phyloP scores from a whole-genome alignment of 1,284 basidiomycete species.

The Nidula niveotomentosa region DNA sequence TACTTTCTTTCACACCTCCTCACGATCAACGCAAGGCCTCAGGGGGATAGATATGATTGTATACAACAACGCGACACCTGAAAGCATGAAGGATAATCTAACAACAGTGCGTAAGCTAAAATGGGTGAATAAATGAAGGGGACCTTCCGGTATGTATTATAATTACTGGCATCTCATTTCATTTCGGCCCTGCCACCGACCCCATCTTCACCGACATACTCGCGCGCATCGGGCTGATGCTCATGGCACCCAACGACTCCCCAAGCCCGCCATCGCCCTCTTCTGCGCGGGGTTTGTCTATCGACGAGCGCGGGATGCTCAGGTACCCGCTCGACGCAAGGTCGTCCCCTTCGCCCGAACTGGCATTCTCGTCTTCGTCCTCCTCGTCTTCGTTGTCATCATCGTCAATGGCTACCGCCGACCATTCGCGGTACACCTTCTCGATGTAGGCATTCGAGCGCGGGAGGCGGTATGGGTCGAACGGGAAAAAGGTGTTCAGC shows the following conservation, averaged over 20 bases:
- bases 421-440: slow-evolving; percentile 76
- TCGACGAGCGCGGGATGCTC: slow-evolving; percentile 27
- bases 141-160: too few species aligned
- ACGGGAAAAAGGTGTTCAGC: slow-evolving; percentile 96
- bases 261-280: slow-evolving; percentile 49
- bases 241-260: slow-evolving; percentile 74
- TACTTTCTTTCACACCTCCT: too few species aligned
- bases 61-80: too few species aligned
- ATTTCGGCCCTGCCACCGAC: too few species aligned
- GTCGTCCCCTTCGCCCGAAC: slow-evolving; percentile 5
- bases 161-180: too few species aligned
- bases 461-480: slow-evolving; percentile 95
- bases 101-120: too few species aligned
- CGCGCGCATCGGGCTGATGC: slow-evolving; percentile 57
- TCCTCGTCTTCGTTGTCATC: slow-evolving; percentile 66
- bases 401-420: slow-evolving; percentile 69
- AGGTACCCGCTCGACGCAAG: slow-evolving; percentile 16
- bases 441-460: slow-evolving; percentile 70
- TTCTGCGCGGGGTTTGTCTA: slow-evolving; percentile 13
- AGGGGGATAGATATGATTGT: too few species aligned
- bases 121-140: too few species aligned
- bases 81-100: too few species aligned
- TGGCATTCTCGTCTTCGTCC: slow-evolving; percentile 12
- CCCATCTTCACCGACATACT: not conserved
- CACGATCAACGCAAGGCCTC: too few species aligned